Evolutionary conservation across 2,329 filamentous ascomycete genomes (phyloP), one percentile per base, ranked within the genome.

Genomic region (Dactylellina sp.): DNA sequence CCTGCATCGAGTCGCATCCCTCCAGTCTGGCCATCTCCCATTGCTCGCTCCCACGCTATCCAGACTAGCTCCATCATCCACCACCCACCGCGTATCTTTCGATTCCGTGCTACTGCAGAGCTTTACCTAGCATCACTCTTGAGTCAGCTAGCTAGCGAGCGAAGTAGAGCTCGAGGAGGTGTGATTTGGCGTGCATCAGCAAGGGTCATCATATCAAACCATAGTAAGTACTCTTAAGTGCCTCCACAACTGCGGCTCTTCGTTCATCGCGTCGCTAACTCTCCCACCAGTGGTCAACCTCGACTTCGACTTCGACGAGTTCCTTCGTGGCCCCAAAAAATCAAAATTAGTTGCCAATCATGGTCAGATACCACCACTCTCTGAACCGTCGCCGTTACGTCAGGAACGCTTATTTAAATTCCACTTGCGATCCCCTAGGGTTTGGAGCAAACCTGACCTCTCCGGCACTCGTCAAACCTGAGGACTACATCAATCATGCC

Each of bases 381-480:
- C 70, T 74, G 55, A 74, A 55, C 70, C 61, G 70, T 46, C 61
- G 70, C 20, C 70, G 62, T 35, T 66, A 74, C 61, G 61, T 55
- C 40, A 61, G 70, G 40, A 66, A 61, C 70, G 55, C 70, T 49
- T 65, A 74, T 50, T 55, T 66, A 50, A 74, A 74, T 61, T 60
- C 61, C 55, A 47, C 53, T 35, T 57, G 56, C 60, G 70, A 74
- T 56, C 55, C 61, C 16, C 37, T 74, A 50, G 70, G 70, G 24
- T 74, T 74, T 49, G 61, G 68, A 22, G 70, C 70, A 40, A 74
- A 64, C 35, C 59, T 74, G 14, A 56, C 64, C 61, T 74, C 70
- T 4, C 61, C 70, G 14, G 61, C 61, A 44, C 61, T 74, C 28
- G 9, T 61, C 7, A 66, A 74, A 39, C 61, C 70, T 11, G 70